Evolutionary conservation across 495 filamentous ascomycete genomes (phyloP).

Genomic region (Penicillium canariense): DNA sequence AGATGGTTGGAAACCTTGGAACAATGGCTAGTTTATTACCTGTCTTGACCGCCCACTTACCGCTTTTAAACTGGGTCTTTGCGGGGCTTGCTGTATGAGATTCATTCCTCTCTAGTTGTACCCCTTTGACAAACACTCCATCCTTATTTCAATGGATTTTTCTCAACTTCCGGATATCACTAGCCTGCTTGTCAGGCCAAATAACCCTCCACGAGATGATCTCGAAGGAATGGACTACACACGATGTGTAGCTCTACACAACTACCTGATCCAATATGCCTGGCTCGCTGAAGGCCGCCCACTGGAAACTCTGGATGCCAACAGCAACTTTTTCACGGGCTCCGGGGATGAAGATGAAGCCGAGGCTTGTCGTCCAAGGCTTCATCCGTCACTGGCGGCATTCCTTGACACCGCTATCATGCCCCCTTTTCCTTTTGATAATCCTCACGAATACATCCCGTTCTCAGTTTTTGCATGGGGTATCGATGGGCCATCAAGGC

Average conservation of each 20-base stretch:
- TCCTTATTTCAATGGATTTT: conserved; percentile 13
- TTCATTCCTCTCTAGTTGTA: too few relatives aligned
- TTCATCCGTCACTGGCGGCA: conserved; percentile 13
- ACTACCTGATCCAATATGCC: conserved; percentile 17
- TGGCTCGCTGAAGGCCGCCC: conserved; percentile 19
- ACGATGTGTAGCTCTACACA: conserved; percentile 19
- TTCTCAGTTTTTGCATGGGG: conserved; percentile 13
- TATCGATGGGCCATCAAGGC: not conserved
- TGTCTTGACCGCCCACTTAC: too few relatives aligned
- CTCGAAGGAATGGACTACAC: conserved; percentile 15
- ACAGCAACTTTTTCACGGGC: conserved; percentile 15
- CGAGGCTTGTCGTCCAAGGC: conserved; percentile 14
- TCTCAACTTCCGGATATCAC: conserved; percentile 18
- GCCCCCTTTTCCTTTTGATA: conserved; percentile 10
- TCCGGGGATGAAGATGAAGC: conserved; percentile 10
- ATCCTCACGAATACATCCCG: conserved; percentile 5
- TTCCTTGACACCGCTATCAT: conserved; percentile 14
- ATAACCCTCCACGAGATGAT: conserved; percentile 21
- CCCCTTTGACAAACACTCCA: conserved; percentile 7
- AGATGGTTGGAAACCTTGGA: too few relatives aligned
- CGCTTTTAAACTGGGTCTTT: too few relatives aligned
- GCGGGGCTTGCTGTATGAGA: too few relatives aligned
- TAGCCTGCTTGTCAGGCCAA: conserved; percentile 14
- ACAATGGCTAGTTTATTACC: too few relatives aligned
- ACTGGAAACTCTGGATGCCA: conserved; percentile 15